Base-by-base conservation (phyloP, 1,139 yeast species). In the Hyphopichia pseudoburtonii region DNA sequence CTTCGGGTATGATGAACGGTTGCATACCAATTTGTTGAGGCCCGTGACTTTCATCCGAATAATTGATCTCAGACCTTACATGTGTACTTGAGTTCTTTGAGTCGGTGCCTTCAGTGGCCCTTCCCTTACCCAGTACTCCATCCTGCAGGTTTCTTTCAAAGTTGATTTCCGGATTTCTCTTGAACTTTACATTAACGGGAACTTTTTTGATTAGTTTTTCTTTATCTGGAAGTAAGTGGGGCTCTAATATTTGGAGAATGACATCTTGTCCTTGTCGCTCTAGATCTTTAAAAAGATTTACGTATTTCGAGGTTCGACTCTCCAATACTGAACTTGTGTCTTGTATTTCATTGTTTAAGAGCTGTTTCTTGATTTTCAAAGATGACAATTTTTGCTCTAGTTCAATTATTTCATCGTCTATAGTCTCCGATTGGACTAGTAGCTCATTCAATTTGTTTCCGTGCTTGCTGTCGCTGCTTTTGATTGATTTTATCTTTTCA, bases 321-420 rank as follows among this genome's bases (percentile, higher is more conserved):
- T 78, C 82, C 30, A 78, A 60, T 3, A 76, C 69, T n/a, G 80
- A 75, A 45, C 75, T 71, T 0, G 85, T 73, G 28, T 67, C 68
- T 12, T 62, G 60, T 11, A 79, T 65, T 51, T 80, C 86, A 4
- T 51, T 43, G 14, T 52, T 52, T 1, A 80, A 40, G 0, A 66
- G 46, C 4, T 43, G 47, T 38, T 68, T 70, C 46, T 74, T 76
- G 2, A 54, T 51, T 35, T 60, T 66, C 17, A 79, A 47, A 6
- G 53, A 51, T 4, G 35, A 33, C 15, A 81, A 49, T 37, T 65
- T 60, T 3, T 45, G 37, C 42, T 80, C 81, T 27, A 79, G 46
- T 0, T 50, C 52, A 0, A 40, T 48, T 3, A 80, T 76, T 39
- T 79, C 78, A 1, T 44, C 32, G 39, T 72, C 75, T 2, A 78